Evolutionary conservation across 176 grass and related monocot genomes (phyloP).

Genomic region (Dendrocalamus sinicus): DNA sequence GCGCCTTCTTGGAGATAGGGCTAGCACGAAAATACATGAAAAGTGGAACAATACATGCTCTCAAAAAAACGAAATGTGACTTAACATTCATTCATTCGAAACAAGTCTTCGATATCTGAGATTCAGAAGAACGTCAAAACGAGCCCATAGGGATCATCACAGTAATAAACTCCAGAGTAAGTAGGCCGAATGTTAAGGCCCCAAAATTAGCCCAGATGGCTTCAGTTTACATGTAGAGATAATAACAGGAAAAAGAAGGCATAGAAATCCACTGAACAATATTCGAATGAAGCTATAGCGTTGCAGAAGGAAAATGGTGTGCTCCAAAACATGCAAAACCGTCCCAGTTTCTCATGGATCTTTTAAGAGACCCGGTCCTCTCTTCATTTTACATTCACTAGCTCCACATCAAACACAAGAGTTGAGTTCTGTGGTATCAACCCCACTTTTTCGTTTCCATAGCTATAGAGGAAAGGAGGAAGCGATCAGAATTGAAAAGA

Average conservation of each 20-base stretch:
- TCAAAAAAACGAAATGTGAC: not conserved
- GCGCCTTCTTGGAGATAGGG: too few relatives aligned
- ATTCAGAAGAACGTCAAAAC: not conserved
- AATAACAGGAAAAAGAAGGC: not conserved
- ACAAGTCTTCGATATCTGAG: not conserved
- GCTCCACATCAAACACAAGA: conserved; percentile 85
- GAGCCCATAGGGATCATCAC: not conserved
- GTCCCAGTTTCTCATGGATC: conserved; percentile 19
- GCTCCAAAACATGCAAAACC: conserved; percentile 30
- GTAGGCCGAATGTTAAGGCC: not conserved
- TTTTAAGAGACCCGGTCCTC: not conserved
- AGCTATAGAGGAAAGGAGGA: conserved; percentile 48
- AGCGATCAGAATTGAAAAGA: not conserved
- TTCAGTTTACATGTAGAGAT: not conserved
- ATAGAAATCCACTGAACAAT: not conserved
- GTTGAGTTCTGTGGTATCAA: conserved; percentile 87
- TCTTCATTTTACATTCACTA: conserved; percentile 65
- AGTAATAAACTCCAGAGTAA: not conserved
- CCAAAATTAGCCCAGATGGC: not conserved
- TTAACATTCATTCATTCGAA: not conserved
- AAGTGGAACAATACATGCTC: not conserved
- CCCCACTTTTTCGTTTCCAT: conserved; percentile 52
- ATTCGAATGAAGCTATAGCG: not conserved
- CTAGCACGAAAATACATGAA: too few relatives aligned
- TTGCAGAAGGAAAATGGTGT: not conserved